Conservation (phyloP, 805 yeast species). For the Ogataea pilisensis region DNA sequence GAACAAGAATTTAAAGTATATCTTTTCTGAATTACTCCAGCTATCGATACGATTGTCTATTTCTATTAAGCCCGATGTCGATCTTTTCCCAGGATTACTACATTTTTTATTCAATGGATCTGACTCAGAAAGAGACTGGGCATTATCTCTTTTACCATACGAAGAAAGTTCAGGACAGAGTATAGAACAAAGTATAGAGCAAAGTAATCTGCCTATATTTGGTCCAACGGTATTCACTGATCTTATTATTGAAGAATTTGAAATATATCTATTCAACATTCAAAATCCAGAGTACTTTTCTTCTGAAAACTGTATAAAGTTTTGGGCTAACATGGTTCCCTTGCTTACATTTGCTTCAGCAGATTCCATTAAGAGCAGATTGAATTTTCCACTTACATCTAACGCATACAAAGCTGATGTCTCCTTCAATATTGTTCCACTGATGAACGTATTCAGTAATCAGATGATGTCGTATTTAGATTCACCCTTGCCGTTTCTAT, state of each 20-base stretch:
- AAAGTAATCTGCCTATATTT: background rate
- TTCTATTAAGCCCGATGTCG: constrained; percentile 10
- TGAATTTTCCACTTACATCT: constrained; percentile 25
- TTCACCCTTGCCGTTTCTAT: constrained; percentile 47
- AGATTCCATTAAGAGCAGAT: constrained; percentile 30
- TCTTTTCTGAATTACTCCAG: constrained; percentile 36
- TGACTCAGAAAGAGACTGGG: constrained; percentile 44
- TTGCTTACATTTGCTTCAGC: constrained; percentile 34
- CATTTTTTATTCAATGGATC: constrained; percentile 55
- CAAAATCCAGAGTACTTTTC: constrained; percentile 50
- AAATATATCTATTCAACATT: constrained; percentile 44
- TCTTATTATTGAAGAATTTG: constrained; percentile 54
- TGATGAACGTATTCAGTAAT: constrained; percentile 41
- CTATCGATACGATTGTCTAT: constrained; percentile 13
- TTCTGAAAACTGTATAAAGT: constrained; percentile 36
- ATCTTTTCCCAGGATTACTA: constrained; percentile 46
- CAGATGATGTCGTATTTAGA: constrained; percentile 49
- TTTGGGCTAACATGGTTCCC: constrained; percentile 43
- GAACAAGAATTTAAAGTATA: constrained; percentile 31
- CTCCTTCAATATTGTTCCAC: constrained; percentile 33
- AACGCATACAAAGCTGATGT: constrained; percentile 18
- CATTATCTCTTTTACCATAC: constrained; percentile 31
- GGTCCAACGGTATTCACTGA: background rate
- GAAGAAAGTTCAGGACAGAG: constrained; percentile 7
- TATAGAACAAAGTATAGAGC: constrained; percentile 7